These are phyloP conservation scores for Malus hybrid DNA, from an alignment of 331 rosid species.

Conservation along the genomic window DNA sequence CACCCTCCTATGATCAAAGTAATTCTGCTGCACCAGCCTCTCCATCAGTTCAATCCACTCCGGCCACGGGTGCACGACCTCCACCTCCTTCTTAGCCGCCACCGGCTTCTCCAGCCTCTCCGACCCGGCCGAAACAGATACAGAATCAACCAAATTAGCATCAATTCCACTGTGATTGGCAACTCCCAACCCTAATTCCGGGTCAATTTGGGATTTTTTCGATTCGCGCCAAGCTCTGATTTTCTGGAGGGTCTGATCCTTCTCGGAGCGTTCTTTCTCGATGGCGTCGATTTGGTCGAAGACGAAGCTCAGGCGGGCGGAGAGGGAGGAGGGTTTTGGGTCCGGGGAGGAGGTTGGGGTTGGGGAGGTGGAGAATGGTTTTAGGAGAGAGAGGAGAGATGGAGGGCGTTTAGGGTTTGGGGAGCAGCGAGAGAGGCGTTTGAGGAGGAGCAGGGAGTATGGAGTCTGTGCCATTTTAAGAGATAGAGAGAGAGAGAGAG, in stretches of 20 bases:
- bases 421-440: constrained; percentile 39
- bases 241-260: constrained; percentile 81
- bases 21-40: constrained; percentile 83
- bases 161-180: not conserved
- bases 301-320: constrained; percentile 83
- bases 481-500: not conserved
- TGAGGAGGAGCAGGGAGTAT: constrained; percentile 53
- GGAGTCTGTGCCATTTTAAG: constrained; percentile 48
- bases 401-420: constrained; percentile 25
- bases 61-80: constrained; percentile 92
- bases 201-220: constrained; percentile 22
- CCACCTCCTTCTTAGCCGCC: constrained; percentile 35
- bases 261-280: constrained; percentile 71
- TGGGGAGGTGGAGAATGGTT: constrained; percentile 45
- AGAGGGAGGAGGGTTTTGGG: constrained; percentile 57
- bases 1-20: constrained; percentile 76
- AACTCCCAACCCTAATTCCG: constrained; percentile 8
- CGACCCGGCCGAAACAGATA: not conserved
- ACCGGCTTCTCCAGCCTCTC: not conserved
- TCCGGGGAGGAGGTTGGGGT: constrained; percentile 16
- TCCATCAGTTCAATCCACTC: constrained; percentile 95
- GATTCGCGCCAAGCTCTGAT: constrained; percentile 88
- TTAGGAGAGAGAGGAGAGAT: constrained; percentile 19
- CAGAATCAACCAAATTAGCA: not conserved
- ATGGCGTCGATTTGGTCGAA: constrained; percentile 92